Conservation (phyloP, 257 asterid species). For the Primulina eburnea region DNA sequence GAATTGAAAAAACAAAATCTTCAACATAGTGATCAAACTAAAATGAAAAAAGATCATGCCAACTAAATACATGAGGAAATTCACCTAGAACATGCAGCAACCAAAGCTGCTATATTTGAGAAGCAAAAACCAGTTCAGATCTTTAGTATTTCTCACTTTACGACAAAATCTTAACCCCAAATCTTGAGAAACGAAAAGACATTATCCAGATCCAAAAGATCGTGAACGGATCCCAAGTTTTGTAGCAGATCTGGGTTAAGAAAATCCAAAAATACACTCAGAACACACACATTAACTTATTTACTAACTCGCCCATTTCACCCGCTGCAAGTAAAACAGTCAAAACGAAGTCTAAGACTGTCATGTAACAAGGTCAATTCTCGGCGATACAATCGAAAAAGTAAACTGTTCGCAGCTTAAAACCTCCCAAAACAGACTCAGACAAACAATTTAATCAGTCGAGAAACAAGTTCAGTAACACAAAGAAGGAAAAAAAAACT, state of each 20-base stretch:
- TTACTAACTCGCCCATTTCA: background rate
- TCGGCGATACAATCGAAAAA: background rate
- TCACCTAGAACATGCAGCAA: constrained; percentile 12
- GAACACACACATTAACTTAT: background rate
- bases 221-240: background rate
- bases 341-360: constrained; percentile 2
- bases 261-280: constrained; percentile 19
- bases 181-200: background rate
- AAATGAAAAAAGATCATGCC: background rate
- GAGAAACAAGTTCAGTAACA: background rate
- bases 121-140: constrained; percentile 12
- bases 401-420: background rate
- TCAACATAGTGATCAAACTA: background rate
- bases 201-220: background rate
- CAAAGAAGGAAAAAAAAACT: background rate
- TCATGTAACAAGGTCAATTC: background rate
- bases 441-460: constrained; percentile 7
- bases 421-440: background rate
- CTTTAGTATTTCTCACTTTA: background rate
- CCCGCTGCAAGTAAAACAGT: background rate
- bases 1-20: background rate
- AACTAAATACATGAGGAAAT: background rate
- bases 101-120: background rate
- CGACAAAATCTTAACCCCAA: background rate
- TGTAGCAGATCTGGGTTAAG: background rate